Evolutionary conservation across 768 basidiomycete species (phyloP), one percentile per base, ranked within the genome.

Genomic region (Kwoniella mangroviensis): DNA sequence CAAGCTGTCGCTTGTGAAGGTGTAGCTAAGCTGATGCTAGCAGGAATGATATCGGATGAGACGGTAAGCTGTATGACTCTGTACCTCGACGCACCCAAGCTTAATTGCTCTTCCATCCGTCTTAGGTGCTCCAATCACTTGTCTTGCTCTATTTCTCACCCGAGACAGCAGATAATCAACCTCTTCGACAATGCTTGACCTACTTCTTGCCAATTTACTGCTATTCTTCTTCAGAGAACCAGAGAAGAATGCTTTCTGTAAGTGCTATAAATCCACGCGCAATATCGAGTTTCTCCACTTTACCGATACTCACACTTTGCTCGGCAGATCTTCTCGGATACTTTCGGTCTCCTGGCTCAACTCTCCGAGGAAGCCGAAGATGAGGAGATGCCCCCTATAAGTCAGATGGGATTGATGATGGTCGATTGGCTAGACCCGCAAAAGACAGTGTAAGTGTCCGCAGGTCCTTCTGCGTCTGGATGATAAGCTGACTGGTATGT

Each of bases 201-300:
- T 92, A 91, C 81, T 96, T 96, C 86, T 89, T 95, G 83, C 91
- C 89, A 1, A 88, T 90, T 0, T 97, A 91, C 78, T 92, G 92
- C 81, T 92, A 90, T 82, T 92, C 92, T n/a, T 90, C 90, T 0
- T 81, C 87, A 5, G 75, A 75, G 22, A 92, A 95, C 76, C 94
- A 97, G 82, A 82, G 86, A 19, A 83, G 87, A n/a, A 89, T 97
- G 86, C 87, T 86, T 75, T 80, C 88, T 86, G 86, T 89, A 85
- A 73, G 88, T 78, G 17, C 24, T 9, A 24, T 26, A 21, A 22
- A 19, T 7, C 34, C 34, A 34, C 34, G 34, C 34, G 34, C 34
- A 34, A 34, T 7, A 34, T 34, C 34, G 21, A 58, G 4, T 17
- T 43, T 45, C 26, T 17, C 51, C 26, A 22, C 26, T 10, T 9